phyloP scores from a whole-genome alignment of 768 basidiomycete genomes.

The Trametes punicea region DNA sequence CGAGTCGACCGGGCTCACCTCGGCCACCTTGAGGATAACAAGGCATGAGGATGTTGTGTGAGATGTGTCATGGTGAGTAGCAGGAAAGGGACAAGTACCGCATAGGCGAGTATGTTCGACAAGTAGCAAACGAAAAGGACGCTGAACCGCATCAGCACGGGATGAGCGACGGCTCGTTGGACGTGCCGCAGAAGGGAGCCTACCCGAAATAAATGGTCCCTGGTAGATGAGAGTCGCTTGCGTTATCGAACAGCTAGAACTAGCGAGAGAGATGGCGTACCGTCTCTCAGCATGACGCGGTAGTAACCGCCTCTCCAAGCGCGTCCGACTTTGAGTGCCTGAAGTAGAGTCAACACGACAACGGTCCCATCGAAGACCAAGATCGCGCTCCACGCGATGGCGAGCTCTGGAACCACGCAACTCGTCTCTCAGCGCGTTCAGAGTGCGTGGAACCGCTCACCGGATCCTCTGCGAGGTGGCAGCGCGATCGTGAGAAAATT shows the following conservation, averaged over 20 bases:
- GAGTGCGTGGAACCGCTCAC: too few species aligned
- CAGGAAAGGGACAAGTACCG: background rate
- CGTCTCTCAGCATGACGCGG: slow-evolving; percentile 7
- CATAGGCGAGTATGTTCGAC: slow-evolving; percentile 6
- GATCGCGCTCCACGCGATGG: slow-evolving; percentile 11
- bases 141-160: background rate
- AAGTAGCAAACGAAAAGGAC: slow-evolving; percentile 5
- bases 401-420: background rate
- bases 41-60: background rate
- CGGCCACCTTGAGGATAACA: background rate
- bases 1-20: background rate
- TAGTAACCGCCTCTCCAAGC: slow-evolving; percentile 2
- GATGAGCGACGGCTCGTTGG: background rate
- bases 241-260: background rate
- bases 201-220: slow-evolving; percentile 10
- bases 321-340: background rate
- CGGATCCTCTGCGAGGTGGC: background rate
- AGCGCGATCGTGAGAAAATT: too few species aligned
- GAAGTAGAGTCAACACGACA: slow-evolving; percentile 4
- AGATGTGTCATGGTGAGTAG: background rate
- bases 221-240: background rate
- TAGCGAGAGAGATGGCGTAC: slow-evolving; percentile 1
- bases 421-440: background rate
- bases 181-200: background rate
- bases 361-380: slow-evolving; percentile 11